Evolutionary conservation across 495 filamentous ascomycete genomes (phyloP).

Genomic region (Penicillium macrosclerotiorum): DNA sequence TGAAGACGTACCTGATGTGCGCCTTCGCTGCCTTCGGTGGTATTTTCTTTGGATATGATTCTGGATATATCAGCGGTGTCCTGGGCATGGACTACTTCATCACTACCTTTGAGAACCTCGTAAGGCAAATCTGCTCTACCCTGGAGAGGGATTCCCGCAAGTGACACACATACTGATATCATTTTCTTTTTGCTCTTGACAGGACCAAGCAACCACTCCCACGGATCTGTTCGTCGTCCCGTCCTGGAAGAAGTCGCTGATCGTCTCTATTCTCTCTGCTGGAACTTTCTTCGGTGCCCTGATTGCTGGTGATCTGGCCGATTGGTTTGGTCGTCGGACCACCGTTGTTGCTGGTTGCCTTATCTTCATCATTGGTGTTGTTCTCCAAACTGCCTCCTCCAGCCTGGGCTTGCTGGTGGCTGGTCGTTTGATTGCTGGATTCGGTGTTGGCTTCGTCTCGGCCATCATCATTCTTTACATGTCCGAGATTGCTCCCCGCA

Average conservation of each 20-base stretch:
- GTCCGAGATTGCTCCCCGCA: conserved; percentile 62
- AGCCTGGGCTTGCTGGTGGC: conserved; percentile 56
- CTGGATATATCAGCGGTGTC: conserved; percentile 56
- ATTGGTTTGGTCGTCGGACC: conserved; percentile 64
- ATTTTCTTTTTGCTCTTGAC: too few species aligned
- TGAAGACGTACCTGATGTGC: conserved; percentile 62
- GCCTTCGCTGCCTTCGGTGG: conserved; percentile 59
- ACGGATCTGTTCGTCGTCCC: conserved; percentile 40
- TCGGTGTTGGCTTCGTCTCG: conserved; percentile 73
- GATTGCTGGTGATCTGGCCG: conserved; percentile 66
- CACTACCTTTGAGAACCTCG: conserved; percentile 37
- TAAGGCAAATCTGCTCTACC: too few species aligned
- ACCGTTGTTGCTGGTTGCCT: conserved; percentile 65
- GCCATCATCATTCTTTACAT: conserved; percentile 75
- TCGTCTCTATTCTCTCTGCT: conserved; percentile 70
- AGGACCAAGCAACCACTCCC: conserved; percentile 26
- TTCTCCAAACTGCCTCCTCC: conserved; percentile 57
- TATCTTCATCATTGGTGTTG: conserved; percentile 63
- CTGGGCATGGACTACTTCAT: conserved; percentile 53
- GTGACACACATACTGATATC: background rate
- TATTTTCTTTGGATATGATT: conserved; percentile 56
- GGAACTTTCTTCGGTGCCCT: conserved; percentile 77
- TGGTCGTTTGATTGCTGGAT: conserved; percentile 68
- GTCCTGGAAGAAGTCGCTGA: conserved; percentile 56
- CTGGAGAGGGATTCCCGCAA: too few species aligned